These are phyloP conservation scores for Radiomyces spectabilis DNA, from an alignment of 192 early-diverging fungal genomes.

Conservation along the genomic window DNA sequence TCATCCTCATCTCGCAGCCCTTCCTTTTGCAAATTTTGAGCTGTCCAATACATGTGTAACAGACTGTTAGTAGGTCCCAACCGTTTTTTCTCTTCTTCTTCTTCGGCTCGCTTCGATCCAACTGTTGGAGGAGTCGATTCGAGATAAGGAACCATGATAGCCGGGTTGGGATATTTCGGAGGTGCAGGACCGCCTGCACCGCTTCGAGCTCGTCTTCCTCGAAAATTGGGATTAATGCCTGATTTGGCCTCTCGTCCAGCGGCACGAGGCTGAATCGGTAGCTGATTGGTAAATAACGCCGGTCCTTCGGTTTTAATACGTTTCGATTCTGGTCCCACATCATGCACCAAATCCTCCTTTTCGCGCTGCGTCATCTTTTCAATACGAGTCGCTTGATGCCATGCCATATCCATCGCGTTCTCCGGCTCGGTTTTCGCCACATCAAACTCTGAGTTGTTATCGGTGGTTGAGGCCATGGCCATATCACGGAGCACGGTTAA, in stretches of 20 bases:
- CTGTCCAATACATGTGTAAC: background rate
- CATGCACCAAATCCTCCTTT: background rate
- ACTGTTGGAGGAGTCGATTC: background rate
- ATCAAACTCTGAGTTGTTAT: background rate
- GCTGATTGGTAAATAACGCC: background rate
- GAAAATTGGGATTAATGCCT: slow-evolving; percentile 1
- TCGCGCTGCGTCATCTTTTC: background rate
- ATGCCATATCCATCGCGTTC: background rate
- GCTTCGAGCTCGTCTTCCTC: background rate
- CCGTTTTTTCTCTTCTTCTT: background rate
- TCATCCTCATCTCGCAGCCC: too few relatives aligned
- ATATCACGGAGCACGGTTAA: background rate
- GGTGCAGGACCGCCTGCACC: background rate
- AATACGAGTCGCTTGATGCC: background rate
- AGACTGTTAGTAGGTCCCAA: background rate
- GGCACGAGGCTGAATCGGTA: too few relatives aligned
- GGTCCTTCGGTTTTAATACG: too few relatives aligned
- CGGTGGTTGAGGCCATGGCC: background rate
- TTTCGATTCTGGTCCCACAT: too few relatives aligned
- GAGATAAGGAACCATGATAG: background rate
- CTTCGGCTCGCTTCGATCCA: background rate
- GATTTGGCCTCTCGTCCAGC: background rate
- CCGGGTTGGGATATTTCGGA: background rate
- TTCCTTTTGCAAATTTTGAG: background rate
- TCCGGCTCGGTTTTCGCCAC: background rate